Evolutionary conservation across 768 basidiomycete species (phyloP), one percentile per base, ranked within the genome.

Genomic region (Lactifluus piperatus): DNA sequence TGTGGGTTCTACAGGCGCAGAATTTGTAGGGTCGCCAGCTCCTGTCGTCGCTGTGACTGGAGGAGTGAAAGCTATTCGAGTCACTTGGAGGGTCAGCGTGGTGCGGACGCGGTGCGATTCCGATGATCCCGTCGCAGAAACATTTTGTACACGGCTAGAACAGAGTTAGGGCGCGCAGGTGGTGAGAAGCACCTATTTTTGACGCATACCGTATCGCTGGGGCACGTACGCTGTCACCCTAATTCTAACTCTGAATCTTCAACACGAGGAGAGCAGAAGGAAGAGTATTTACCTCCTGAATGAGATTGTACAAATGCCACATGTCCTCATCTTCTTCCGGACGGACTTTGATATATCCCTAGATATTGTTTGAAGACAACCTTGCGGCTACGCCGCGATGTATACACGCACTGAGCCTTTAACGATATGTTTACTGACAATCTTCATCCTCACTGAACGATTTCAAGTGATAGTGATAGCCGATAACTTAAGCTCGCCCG

Each of bases 271-370:
- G 20, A 53, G 57, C 18, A 27, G 51, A 39, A 49, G 22, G 47
- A 45, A 58, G 37, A 34, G 14, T 41, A 51, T 77, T 51, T 47
- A 81, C 81, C 71, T 87, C 78, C 64, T 90, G 83, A 55, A 99
- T 97, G 56, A 99, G 78, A 75, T 99, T 98, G 73, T 98, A 99
- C 29, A 97, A 78, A 78, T 99, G 97, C 94, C 95, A 99, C 88
- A 99, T 97, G 71, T 99, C 97, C 73, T 99, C 97, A 67, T 97
- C 93, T 66, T 98, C 94, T 71, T 99, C 94, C 5, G 95, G 94
- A 49, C 91, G 84, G 46, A 97, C 77, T n/a, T 84, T 91, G 62
- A 97, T 89, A 80, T 94, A 83, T 18, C 95, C 95, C 92, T 94
- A 67, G 7, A 50, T 62, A 53, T 44, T 57, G 65, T 72, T 67